Percentiles rank a stretch among this genome's conserved stretches.
Conservation (phyloP, 257 asterid species). For the Primulina huaijiensis region DNA sequence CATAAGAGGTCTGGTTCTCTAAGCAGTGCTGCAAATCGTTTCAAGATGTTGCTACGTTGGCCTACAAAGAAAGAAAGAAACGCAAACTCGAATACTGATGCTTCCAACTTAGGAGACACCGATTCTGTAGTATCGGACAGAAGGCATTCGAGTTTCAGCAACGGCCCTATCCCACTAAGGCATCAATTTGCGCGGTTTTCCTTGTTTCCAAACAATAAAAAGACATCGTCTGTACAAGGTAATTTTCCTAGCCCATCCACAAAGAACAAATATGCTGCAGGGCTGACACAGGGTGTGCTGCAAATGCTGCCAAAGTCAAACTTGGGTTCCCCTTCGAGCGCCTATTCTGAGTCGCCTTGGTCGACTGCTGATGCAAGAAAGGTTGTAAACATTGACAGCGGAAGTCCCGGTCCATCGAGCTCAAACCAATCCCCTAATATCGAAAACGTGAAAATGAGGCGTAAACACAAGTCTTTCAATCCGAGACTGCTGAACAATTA, state of each 20-base stretch:
- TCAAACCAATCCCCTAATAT: slow-evolving; percentile 30
- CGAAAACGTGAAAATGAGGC: slow-evolving; percentile 38
- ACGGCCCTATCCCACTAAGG: slow-evolving; percentile 54
- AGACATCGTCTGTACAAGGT: slow-evolving; percentile 32
- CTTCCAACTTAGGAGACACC: slow-evolving; percentile 32
- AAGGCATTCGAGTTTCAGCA: slow-evolving; percentile 26
- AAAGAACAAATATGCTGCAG: slow-evolving; percentile 56
- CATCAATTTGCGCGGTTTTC: slow-evolving; percentile 52
- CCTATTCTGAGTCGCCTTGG: slow-evolving; percentile 58
- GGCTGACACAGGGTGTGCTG: slow-evolving; percentile 54
- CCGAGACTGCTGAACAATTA: slow-evolving; percentile 60
- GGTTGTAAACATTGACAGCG: slow-evolving; percentile 15
- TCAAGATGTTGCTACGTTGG: slow-evolving; percentile 52
- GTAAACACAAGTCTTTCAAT: slow-evolving; percentile 49
- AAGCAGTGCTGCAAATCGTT: slow-evolving; percentile 40
- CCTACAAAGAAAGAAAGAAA: slow-evolving; percentile 34
- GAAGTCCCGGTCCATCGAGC: slow-evolving; percentile 25
- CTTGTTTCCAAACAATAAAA: slow-evolving; percentile 50
- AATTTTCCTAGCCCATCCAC: slow-evolving; percentile 55
- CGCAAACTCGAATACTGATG: slow-evolving; percentile 5
- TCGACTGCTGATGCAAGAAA: slow-evolving; percentile 37
- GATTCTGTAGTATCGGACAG: slow-evolving; percentile 35
- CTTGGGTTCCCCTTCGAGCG: slow-evolving; percentile 51
- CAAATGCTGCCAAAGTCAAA: slow-evolving; percentile 44
- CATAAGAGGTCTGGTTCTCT: slow-evolving; percentile 37